Evolutionary conservation across 1,139 yeast genomes (phyloP).

Genomic region (Yamadazyma songkhlaensis): DNA sequence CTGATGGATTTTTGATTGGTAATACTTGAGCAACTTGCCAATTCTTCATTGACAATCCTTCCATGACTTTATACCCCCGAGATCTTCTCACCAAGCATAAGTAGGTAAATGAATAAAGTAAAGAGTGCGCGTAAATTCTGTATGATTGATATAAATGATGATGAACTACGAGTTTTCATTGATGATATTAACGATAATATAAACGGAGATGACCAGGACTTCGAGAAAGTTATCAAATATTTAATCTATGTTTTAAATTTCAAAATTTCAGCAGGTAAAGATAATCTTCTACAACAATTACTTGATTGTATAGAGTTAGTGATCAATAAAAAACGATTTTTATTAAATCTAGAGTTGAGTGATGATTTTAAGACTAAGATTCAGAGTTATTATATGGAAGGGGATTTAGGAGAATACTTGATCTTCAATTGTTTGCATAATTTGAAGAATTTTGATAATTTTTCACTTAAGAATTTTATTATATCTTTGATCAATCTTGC

Average conservation of each 20-base stretch:
- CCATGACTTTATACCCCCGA: no score
- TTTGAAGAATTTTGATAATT: slow-evolving; percentile 5
- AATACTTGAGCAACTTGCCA: no score
- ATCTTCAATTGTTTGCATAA: slow-evolving; percentile 5
- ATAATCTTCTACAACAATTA: slow-evolving; percentile 14
- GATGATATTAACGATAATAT: slow-evolving; percentile 35
- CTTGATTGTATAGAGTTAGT: slow-evolving; percentile 29
- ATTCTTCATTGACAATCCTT: no score
- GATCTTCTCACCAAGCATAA: no score
- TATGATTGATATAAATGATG: slow-evolving; percentile 15
- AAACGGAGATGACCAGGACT: slow-evolving; percentile 34
- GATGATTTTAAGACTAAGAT: slow-evolving; percentile 2
- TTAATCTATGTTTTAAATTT: slow-evolving; percentile 19
- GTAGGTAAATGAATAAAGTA: neutral
- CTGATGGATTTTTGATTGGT: no score
- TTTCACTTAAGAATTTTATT: slow-evolving; percentile 27
- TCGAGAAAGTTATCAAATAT: slow-evolving; percentile 33
- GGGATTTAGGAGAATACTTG: slow-evolving; percentile 4
- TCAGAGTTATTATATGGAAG: slow-evolving; percentile 3
- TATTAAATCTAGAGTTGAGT: slow-evolving; percentile 19
- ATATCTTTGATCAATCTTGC: slow-evolving; percentile 31
- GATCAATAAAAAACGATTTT: slow-evolving; percentile 24
- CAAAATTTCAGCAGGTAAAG: slow-evolving; percentile 12
- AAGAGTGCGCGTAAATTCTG: slow-evolving; percentile 2
- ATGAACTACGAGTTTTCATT: slow-evolving; percentile 32